phyloP scores from a whole-genome alignment of 352 stramenopile genomes.

The Pythium periplocum region DNA sequence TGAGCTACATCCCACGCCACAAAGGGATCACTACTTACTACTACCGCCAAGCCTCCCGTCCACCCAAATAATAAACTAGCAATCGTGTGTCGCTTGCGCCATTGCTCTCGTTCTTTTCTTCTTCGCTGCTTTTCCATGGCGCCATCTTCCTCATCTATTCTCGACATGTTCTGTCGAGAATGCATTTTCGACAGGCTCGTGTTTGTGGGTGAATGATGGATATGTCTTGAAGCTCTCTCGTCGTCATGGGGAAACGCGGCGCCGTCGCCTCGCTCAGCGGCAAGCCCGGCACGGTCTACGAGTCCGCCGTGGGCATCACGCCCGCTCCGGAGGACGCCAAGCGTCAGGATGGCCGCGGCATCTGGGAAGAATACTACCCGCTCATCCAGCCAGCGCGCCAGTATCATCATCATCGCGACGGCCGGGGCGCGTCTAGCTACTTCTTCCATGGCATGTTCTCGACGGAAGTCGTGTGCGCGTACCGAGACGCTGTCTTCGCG shows the following conservation, averaged over 20 bases:
- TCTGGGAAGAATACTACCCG: conserved; percentile 88
- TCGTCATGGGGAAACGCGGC: conserved; percentile 18
- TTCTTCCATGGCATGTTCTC: conserved; percentile 88
- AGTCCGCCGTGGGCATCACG: conserved; percentile 16
- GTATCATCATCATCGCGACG: conserved; percentile 73
- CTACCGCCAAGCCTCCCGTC: too few species aligned
- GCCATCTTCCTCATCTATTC: too few species aligned
- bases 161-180: too few species aligned
- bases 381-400: conserved; percentile 79
- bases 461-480: conserved; percentile 81
- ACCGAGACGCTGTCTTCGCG: conserved; percentile 75
- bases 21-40: too few species aligned
- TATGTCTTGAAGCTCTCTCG: neutral
- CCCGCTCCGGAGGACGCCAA: conserved; percentile 12
- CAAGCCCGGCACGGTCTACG: conserved; percentile 26
- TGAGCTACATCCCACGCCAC: too few species aligned
- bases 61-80: too few species aligned
- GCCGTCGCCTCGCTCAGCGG: neutral
- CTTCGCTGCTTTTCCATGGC: too few species aligned
- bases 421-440: conserved; percentile 69
- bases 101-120: too few species aligned
- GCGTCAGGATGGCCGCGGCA: conserved; percentile 21
- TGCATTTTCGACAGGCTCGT: too few species aligned
- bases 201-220: too few species aligned
- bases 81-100: too few species aligned